Evolutionary conservation across 805 yeast genomes (phyloP), one percentile per base, ranked within the genome.

Genomic region (Spathaspora sp.): DNA sequence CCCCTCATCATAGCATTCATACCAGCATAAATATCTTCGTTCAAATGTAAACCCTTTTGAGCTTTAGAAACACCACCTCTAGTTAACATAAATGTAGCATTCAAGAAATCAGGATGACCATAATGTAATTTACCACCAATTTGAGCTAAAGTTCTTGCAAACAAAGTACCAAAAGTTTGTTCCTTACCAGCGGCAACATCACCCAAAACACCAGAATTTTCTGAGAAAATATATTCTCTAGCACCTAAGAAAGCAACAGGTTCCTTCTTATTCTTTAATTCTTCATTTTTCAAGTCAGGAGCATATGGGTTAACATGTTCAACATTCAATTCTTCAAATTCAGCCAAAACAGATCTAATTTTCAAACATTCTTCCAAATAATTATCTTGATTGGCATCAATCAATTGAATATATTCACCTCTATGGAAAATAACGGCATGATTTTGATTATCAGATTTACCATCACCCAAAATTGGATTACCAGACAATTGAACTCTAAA

Each of bases 101-200:
- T 87, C 60, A 88, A 71, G 69, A 88, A 86, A 69, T 88, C 96
- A 32, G 96, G 96, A 65, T 88, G 96, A 7, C 96, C 96, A 70
- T 88, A 88, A 64, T 88, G 96, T 48, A 88, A 75, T 63, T 88
- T 88, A 29, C 92, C 93, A 26, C 93, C 94, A 58, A 87, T 80
- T 62, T 84, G 85, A 2, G 93, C 92, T 65, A 87, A 73, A 1
- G 94, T 87, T 65, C 96, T 80, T 0, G 94, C 89, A 68, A 87
- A 87, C 52, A 88, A 75, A 0, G 96, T 88, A 50, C 96, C 94
- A 69, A 88, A 88, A 9, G 94, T 88, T 65, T 88, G 94, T 67
- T 88, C 96, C 63, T 88, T 88, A 46, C 93, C 93, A 12, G 96
- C 96, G 18, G 94, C 93, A 57, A 88, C 83, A 68, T 88, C 96